Evolutionary conservation across 352 stramenopile species (phyloP), one percentile per base, ranked within the genome.

Genomic region (Globisporangium irregulare): DNA sequence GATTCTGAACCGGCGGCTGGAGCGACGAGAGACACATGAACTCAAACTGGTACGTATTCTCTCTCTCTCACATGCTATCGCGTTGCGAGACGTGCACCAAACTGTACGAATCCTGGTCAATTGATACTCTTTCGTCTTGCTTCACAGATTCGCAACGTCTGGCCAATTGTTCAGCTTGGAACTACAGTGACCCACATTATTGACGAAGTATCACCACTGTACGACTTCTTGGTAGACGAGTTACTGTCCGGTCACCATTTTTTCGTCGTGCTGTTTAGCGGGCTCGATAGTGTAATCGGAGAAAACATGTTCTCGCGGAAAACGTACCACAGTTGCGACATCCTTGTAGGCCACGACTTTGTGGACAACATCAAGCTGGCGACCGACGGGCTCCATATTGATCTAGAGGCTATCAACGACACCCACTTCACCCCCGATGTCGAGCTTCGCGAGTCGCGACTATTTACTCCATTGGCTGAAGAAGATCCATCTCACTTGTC

Each of bases 261-360:
- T 58, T 88, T 88, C 51, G 71, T 86, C 6, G 78, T 88, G 8
- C 69, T 90, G 3, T 87, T 88, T 70, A 84, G 78, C 0, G 78
- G 79, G 6, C 68, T 87, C 27, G 78, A 88, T 51, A 80, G 73
- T 15, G 62, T 87, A 9, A 73, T 90, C n/a, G 78, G 67, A 29
- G 81, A 89, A n/a, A 84, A 78, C 50, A 86, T 89, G 78, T 81
- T 86, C 46, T 71, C 78, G 6, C 73, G 79, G 1, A 90, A 87
- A 62, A 74, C 79, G 6, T 88, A 90, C 43, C 78, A 86, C 62
- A 82, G 74, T 54, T 88, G 78, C 59, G 81, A 90, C 58, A 74
- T 90, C 15, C 71, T 88, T 10, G 78, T 88, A 1, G 78, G 75
- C 2, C 81, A 88, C 65, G 78, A 88, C 55, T 90, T 90, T 56